Base-by-base conservation (phyloP, 108 stramenopile genomes). In the Skeletonema marinoi region DNA sequence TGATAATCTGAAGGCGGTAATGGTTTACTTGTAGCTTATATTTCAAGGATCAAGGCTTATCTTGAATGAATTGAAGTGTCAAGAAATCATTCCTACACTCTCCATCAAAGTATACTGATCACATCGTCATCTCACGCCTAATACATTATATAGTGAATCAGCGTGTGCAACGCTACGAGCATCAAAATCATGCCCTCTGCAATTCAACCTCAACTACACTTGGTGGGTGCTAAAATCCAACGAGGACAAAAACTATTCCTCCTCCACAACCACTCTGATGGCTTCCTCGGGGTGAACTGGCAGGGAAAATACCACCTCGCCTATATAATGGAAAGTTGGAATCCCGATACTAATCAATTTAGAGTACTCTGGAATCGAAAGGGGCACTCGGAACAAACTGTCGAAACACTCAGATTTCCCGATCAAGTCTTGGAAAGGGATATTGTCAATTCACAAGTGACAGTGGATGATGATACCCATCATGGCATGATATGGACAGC, bases 251-350 rank as follows among this genome's bases (percentile, higher is more conserved):
- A 60, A n/a, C 29, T 60, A 10, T 60, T 60, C 30, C 13, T 60
- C 59, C 29, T 31, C 25, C 59, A 60, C 59, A 12, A 60, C 14
- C 10, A 60, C 59, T 10, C 25, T 1, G 29, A 29, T 29, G 59
- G 59, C 16, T 60, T 60, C 59, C 59, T 60, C 11, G 59, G 29
- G 14, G 59, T 31, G 30, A 60, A 29, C 1, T 60, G 59, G 59
- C 29, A 60, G 59, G 59, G 59, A 60, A 29, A 60, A 31, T 60
- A 60, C 11, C 59, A 60, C 12, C 59, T 60, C 12, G 59, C 59
- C 29, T 60, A 60, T 3, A 60, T 60, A 29, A 10, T 10, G 59
- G 59, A 60, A 12, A 12, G 59, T 31, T 60, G 59, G 29, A 11
- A 60, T 60, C 59, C 59, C 13, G 59, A 9, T 29, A 60, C 59